Conservation (phyloP, 208 protist species). For the Sergeia podlipaevii region DNA sequence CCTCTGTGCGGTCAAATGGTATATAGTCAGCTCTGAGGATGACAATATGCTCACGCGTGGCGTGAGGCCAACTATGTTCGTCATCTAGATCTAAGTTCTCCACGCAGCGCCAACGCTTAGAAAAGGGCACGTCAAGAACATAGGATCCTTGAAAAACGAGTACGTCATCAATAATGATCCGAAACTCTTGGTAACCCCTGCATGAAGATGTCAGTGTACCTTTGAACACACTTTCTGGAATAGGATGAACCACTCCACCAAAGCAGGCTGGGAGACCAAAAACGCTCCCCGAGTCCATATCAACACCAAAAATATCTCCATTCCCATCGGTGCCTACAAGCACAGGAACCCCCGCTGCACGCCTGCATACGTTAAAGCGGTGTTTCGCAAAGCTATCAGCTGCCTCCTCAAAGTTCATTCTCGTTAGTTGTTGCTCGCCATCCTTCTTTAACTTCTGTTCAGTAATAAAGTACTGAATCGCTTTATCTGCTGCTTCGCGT, state of each 20-base stretch:
- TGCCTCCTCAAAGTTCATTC: constrained; percentile 50
- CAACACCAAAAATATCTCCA: constrained; percentile 61
- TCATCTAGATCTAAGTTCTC: constrained; percentile 57
- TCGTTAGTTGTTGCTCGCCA: constrained; percentile 40
- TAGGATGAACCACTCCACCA: constrained; percentile 14
- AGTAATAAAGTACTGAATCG: constrained; percentile 25
- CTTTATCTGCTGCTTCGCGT: constrained; percentile 21
- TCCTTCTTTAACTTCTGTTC: constrained; percentile 11
- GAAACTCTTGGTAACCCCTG: constrained; percentile 43
- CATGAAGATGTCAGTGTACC: constrained; percentile 58
- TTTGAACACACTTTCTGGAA: constrained; percentile 54
- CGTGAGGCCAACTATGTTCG: constrained; percentile 64
- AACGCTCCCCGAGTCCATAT: constrained; percentile 41
- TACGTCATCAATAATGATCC: constrained; percentile 77
- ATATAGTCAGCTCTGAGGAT: constrained; percentile 53
- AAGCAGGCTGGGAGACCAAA: constrained; percentile 68
- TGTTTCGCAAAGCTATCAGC: constrained; percentile 55
- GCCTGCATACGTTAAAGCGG: constrained; percentile 42
- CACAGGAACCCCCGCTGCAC: constrained; percentile 32
- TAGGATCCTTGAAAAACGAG: constrained; percentile 59
- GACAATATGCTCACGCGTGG: constrained; percentile 39
- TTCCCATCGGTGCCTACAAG: constrained; percentile 44
- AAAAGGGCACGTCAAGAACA: constrained; percentile 40
- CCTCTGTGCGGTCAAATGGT: constrained; percentile 22
- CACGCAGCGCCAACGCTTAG: constrained; percentile 52